A percentile compares a stretch with the other conserved stretches of the same genome.
Conservation (phyloP, 805 yeast species). For the Komagataella pastoris region DNA sequence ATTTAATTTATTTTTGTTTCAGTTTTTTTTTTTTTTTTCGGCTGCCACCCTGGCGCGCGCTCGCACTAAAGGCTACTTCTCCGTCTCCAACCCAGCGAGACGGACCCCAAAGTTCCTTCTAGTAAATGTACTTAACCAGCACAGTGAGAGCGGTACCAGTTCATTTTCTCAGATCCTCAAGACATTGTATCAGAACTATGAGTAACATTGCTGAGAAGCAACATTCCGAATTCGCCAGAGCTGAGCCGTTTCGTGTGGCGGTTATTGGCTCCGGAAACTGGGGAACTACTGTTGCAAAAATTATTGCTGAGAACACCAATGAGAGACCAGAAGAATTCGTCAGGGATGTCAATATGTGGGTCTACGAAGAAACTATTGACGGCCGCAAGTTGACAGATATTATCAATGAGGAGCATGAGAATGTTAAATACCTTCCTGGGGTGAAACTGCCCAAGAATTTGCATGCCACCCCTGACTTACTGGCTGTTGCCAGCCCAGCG, state of each 20-base stretch:
- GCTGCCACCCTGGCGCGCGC: neutral
- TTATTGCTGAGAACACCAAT: slow-evolving; percentile 77
- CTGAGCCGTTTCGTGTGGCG: slow-evolving; percentile 35
- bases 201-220: neutral
- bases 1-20: too few relatives aligned
- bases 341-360: slow-evolving; percentile 89
- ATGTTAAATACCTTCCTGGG: slow-evolving; percentile 88
- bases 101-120: neutral
- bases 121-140: neutral
- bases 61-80: neutral
- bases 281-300: slow-evolving; percentile 96
- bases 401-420: slow-evolving; percentile 83
- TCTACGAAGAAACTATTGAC: slow-evolving; percentile 69
- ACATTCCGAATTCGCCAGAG: neutral
- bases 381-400: slow-evolving; percentile 80
- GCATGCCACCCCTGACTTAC: slow-evolving; percentile 75
- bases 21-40: neutral
- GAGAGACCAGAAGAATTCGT: slow-evolving; percentile 63
- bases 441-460: slow-evolving; percentile 79
- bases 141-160: neutral
- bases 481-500: slow-evolving; percentile 64
- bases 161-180: neutral
- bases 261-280: slow-evolving; percentile 97
- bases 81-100: neutral
- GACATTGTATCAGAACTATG: neutral